These are phyloP conservation scores for Monsonia emarginata DNA, from an alignment of 441 rosid species.

Conservation along the genomic window DNA sequence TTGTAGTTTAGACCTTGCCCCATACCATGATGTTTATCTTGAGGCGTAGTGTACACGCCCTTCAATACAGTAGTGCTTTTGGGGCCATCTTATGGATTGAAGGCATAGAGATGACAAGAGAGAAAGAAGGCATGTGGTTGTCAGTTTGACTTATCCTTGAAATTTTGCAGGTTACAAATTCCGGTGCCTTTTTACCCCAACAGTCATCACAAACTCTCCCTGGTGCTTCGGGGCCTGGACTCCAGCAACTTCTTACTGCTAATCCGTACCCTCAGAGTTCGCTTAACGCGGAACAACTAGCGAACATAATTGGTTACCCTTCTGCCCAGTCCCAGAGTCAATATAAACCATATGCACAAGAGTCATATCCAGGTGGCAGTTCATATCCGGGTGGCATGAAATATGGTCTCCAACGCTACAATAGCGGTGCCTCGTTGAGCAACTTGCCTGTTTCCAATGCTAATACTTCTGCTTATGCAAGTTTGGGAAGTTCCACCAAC, in stretches of 20 bases:
- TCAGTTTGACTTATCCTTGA: neutral
- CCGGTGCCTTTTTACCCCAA: conserved; percentile 19
- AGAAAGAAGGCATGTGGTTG: neutral
- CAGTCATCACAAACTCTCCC: conserved; percentile 15
- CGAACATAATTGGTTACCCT: conserved; percentile 16
- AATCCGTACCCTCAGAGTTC: conserved; percentile 20
- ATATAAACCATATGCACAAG: conserved; percentile 21
- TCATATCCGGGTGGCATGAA: conserved; percentile 17
- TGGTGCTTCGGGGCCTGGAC: conserved; percentile 15
- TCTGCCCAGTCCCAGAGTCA: conserved; percentile 14
- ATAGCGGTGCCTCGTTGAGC: conserved; percentile 16
- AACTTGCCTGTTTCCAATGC: conserved; percentile 21
- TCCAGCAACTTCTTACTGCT: conserved; percentile 16
- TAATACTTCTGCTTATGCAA: conserved; percentile 20
- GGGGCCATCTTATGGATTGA: neutral
- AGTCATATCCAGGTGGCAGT: conserved; percentile 19
- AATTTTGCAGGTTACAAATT: conserved; percentile 20
- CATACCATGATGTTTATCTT: neutral
- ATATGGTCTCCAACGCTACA: conserved; percentile 14
- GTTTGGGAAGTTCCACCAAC: conserved; percentile 19
- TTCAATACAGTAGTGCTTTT: neutral
- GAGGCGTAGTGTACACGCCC: neutral
- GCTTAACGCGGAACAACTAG: conserved; percentile 11
- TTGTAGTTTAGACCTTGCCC: neutral
- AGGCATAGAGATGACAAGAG: neutral